A percentile compares a stretch with the other conserved stretches of the same genome.
Conservation (phyloP, 306 rosid species). For the Rosa persica region DNA sequence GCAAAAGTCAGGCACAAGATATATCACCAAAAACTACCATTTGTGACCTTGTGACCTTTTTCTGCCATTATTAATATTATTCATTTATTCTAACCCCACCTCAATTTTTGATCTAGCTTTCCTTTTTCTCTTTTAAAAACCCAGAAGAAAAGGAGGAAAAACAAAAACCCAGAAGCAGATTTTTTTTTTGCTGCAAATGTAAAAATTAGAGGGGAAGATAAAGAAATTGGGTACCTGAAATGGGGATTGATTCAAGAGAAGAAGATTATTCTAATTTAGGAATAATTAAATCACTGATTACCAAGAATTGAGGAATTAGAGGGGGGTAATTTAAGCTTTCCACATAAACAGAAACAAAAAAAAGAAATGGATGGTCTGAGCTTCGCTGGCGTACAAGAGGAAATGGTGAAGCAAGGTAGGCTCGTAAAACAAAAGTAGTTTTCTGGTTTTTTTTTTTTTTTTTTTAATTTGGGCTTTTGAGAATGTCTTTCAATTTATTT, state of each 20-base stretch:
- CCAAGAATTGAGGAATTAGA: conserved; percentile 14
- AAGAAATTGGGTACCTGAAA: conserved; percentile 31
- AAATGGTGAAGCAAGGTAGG: conserved; percentile 5
- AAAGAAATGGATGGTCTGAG: conserved; percentile 38
- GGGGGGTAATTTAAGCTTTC: conserved; percentile 21
- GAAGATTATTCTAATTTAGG: conserved; percentile 27
- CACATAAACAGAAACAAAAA: conserved; percentile 28
- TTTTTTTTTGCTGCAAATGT: neutral
- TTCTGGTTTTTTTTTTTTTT: neutral
- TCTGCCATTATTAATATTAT: conserved; percentile 3
- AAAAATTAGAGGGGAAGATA: conserved; percentile 2
- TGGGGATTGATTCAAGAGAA: conserved; percentile 26
- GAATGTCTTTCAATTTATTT: conserved; percentile 3
- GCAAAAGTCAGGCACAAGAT: conserved; percentile 14
- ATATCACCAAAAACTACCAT: conserved; percentile 17
- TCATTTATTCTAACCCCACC: no score
- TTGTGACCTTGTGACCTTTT: conserved; percentile 27
- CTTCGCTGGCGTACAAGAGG: conserved; percentile 1
- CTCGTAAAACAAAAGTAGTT: conserved; percentile 6
- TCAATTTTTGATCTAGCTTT: no score
- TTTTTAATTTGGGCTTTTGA: neutral
- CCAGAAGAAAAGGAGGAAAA: conserved; percentile 10
- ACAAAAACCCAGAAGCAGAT: conserved; percentile 28
- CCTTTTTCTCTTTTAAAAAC: conserved; percentile 8
- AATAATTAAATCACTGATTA: neutral